phyloP scores from a whole-genome alignment of 2,329 filamentous ascomycete genomes.

The Scedosporium aurantiacum region DNA sequence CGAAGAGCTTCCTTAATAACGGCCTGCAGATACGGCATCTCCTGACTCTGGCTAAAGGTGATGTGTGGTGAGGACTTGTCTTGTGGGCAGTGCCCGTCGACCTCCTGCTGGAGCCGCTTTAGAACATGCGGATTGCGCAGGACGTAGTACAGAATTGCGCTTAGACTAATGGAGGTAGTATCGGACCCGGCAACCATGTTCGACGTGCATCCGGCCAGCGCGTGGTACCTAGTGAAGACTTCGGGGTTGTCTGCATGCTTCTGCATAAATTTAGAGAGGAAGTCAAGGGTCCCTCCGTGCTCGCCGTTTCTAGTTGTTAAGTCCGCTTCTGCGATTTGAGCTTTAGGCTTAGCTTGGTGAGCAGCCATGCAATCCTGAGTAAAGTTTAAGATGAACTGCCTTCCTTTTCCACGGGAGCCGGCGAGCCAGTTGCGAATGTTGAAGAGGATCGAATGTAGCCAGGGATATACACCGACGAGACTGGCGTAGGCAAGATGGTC shows the following conservation, averaged over 20 bases:
- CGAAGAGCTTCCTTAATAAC: constrained; percentile 39
- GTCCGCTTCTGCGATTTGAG: background rate
- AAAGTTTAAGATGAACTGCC: constrained; percentile 17
- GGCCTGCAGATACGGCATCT: constrained; percentile 35
- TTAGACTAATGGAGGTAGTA: constrained; percentile 22
- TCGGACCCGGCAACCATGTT: constrained; percentile 25
- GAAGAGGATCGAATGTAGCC: constrained; percentile 11
- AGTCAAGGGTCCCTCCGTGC: constrained; percentile 9
- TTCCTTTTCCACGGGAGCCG: constrained; percentile 14
- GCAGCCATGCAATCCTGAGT: constrained; percentile 9
- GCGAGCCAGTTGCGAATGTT: constrained; percentile 13
- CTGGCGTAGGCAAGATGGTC: constrained; percentile 14
- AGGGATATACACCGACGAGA: constrained; percentile 15
- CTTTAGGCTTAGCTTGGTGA: constrained; percentile 1
- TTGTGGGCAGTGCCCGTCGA: constrained; percentile 17
- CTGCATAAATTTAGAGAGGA: constrained; percentile 17
- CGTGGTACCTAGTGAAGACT: constrained; percentile 23
- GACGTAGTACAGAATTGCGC: constrained; percentile 19
- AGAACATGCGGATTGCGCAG: constrained; percentile 17
- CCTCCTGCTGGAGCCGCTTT: constrained; percentile 23
- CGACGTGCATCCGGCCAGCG: constrained; percentile 11
- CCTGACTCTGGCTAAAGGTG: constrained; percentile 17
- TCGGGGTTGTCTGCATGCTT: constrained; percentile 29
- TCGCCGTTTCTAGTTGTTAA: constrained; percentile 6
- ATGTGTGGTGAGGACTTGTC: constrained; percentile 9